Evolutionary conservation across 1,139 yeast genomes (phyloP), one percentile per base, ranked within the genome.

Genomic region (Debaryomycetaceae sp.): DNA sequence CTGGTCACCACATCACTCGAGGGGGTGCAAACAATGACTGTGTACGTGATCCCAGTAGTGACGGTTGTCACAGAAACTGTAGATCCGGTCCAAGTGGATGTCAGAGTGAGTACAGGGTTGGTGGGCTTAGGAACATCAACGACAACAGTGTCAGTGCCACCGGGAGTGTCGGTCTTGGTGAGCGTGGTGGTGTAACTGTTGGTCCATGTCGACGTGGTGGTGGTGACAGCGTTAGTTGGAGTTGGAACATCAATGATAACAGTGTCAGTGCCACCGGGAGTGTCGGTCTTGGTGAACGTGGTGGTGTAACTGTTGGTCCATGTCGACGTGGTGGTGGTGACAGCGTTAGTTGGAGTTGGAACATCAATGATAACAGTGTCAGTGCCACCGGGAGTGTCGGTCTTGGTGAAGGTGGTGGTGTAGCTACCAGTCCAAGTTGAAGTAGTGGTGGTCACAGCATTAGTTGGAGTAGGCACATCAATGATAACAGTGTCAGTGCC

Each of bases 81-180:
- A n/a, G n/a, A n/a, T 8, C 36, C 38, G 15, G 36, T 28, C 42
- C 43, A 39, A 13, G 63, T 56, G 5, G 29, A 27, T 11, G 48
- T 38, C 6, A 27, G 24, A 2, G 45, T 41, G 14, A 30, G 23
- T 10, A 18, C 20, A 8, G 43, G n/a, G 11, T n/a, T 24, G 9
- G 18, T 6, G 18, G 28, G 28, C n/a, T n/a, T n/a, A n/a, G n/a
- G n/a, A 25, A 25, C 28, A 18, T 25, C 28, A 36, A 16, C 44
- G 43, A 8, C 29, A 18, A 50, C 28, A 5, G 31, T 30, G 2
- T 42, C 38, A 13, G 36, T 29, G 2, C 37, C 18, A 5, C 38
- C 30, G 15, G n/a, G n/a, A 4, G 36, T 18, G 23, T 37, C 39
- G 7, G 40, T 25, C 27, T 26, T 18, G 9, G 41, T 38, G 7